phyloP scores from a whole-genome alignment of 78 protist species.

The Parvularia atlantis region DNA sequence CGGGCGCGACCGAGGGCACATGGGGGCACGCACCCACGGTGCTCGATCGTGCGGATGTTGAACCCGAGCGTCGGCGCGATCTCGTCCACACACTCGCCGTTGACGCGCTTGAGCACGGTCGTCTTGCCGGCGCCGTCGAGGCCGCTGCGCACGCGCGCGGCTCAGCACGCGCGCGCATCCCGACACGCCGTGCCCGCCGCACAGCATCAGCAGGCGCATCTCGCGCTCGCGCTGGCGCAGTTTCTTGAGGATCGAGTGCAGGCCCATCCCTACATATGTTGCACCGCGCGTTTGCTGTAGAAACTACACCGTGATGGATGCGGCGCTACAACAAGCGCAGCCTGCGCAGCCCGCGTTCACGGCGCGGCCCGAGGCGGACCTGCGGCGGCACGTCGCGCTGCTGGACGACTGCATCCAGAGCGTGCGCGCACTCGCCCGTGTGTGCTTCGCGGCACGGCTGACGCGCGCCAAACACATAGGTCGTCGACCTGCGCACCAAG shows the following conservation, averaged over 20 bases:
- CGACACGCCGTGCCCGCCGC: neutral
- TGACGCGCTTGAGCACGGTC: slow-evolving; percentile 84
- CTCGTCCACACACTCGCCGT: slow-evolving; percentile 74
- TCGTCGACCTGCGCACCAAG: too few species aligned
- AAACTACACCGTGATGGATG: too few species aligned
- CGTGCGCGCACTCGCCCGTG: too few species aligned
- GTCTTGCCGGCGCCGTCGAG: slow-evolving; percentile 98
- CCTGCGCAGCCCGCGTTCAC: too few species aligned
- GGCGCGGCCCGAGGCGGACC: too few species aligned
- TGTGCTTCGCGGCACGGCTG: too few species aligned
- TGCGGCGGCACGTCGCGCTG: too few species aligned
- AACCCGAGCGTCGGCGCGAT: slow-evolving; percentile 97
- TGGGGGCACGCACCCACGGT: slow-evolving; percentile 32
- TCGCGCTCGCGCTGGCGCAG: slow-evolving; percentile 87
- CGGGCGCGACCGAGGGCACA: neutral
- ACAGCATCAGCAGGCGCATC: slow-evolving; percentile 85
- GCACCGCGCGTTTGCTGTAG: too few species aligned
- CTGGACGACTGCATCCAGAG: too few species aligned
- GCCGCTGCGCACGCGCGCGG: slow-evolving; percentile 51
- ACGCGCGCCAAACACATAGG: too few species aligned
- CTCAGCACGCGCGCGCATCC: neutral
- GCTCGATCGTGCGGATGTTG: slow-evolving; percentile 79
- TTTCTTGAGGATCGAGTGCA: slow-evolving; percentile 84
- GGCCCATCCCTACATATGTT: slow-evolving; percentile 90
- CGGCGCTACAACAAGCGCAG: too few species aligned